Conservation (phyloP, 805 yeast species). For the Dipodascus albidus region DNA sequence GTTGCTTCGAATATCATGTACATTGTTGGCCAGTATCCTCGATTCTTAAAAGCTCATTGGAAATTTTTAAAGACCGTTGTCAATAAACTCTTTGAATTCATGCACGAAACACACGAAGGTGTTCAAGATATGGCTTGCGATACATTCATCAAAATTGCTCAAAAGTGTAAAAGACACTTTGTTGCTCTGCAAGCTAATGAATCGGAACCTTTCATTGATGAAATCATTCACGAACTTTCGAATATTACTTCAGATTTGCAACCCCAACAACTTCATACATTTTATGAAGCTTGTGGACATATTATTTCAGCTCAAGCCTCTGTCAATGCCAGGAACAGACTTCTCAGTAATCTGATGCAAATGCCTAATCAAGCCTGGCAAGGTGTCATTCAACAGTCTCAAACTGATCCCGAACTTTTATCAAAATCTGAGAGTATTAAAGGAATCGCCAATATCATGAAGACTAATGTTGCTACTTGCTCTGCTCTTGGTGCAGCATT, state of each 20-base stretch:
- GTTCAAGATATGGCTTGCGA: conserved; percentile 99
- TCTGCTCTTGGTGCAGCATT: conserved; percentile 89
- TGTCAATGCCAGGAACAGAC: conserved; percentile 53
- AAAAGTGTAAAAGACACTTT: conserved; percentile 91
- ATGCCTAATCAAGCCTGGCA: conserved; percentile 93
- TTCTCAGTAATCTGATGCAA: conserved; percentile 71
- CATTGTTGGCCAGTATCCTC: conserved; percentile 97
- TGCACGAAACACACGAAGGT: conserved; percentile 99
- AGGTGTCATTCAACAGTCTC: conserved; percentile 75
- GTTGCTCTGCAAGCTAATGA: conserved; percentile 81
- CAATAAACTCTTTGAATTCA: conserved; percentile 88
- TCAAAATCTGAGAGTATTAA: conserved; percentile 75
- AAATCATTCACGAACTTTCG: conserved; percentile 74
- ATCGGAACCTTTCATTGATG: conserved; percentile 81
- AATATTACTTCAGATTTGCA: conserved; percentile 81
- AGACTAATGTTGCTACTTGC: conserved; percentile 93
- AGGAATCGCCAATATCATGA: conserved; percentile 84
- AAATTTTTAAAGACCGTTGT: conserved; percentile 92
- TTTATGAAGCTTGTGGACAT: conserved; percentile 94
- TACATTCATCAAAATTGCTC: conserved; percentile 91
- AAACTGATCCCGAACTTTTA: conserved; percentile 69
- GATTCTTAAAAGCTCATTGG: conserved; percentile 97
- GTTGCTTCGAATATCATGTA: conserved; percentile 99
- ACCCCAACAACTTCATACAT: conserved; percentile 96
- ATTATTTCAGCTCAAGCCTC: conserved; percentile 81